Evolutionary conservation across 2,329 filamentous ascomycete genomes (phyloP).

Genomic region (Fonsecaea pedrosoi): DNA sequence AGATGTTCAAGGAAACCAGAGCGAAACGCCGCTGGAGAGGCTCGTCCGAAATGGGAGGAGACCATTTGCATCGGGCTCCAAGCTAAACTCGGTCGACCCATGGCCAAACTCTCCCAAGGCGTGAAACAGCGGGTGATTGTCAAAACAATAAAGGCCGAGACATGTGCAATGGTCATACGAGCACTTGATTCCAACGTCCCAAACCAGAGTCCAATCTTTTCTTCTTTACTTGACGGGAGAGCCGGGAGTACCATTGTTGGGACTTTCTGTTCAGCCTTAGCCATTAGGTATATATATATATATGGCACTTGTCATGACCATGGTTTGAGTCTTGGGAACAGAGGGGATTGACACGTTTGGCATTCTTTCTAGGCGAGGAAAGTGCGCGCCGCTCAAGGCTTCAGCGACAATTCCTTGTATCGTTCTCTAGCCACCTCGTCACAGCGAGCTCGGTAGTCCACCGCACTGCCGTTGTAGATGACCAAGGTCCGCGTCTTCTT

Average conservation of each 20-base stretch:
- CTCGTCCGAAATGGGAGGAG: not conserved
- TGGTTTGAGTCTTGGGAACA: not conserved
- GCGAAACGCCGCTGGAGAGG: conserved; percentile 45
- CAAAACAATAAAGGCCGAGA: not conserved
- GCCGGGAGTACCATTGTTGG: too few relatives aligned
- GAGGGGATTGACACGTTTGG: not conserved
- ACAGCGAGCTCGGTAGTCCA: conserved; percentile 27
- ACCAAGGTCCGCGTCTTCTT: conserved; percentile 57
- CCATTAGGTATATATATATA: too few relatives aligned
- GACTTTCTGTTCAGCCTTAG: too few relatives aligned
- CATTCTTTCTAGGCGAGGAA: not conserved
- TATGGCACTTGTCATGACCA: not conserved
- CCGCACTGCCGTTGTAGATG: conserved; percentile 55
- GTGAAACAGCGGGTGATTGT: not conserved
- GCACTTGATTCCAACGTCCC: not conserved
- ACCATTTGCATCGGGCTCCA: not conserved
- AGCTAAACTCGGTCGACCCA: not conserved
- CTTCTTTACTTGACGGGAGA: too few relatives aligned
- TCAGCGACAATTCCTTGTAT: conserved; percentile 44
- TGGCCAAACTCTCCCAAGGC: not conserved
- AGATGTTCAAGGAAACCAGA: conserved; percentile 42
- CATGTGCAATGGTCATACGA: not conserved
- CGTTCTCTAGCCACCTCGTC: conserved; percentile 43
- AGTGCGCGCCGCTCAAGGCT: not conserved
- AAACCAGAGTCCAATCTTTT: not conserved